Evolutionary conservation across 2,329 filamentous ascomycete species (phyloP).

Genomic region (Kalmusia sp.): DNA sequence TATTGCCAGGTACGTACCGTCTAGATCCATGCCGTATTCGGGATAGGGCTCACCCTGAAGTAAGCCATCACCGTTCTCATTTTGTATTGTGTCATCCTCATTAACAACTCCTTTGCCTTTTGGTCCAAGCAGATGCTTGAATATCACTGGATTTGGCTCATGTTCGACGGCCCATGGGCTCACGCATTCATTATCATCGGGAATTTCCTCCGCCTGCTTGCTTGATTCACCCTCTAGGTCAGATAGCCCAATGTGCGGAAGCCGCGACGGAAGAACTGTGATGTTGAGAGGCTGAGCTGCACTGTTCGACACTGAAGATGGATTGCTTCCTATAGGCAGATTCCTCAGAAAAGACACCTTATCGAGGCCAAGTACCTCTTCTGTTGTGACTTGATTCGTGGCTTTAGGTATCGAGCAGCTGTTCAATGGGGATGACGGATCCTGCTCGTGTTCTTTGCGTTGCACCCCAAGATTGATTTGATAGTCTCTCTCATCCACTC

Average conservation of each 20-base stretch:
- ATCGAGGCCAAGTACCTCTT: slow-evolving; percentile 16
- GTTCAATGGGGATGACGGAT: background rate
- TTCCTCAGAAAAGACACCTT: slow-evolving; percentile 11
- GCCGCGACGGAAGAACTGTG: slow-evolving; percentile 7
- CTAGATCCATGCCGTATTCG: background rate
- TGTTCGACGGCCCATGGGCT: slow-evolving; percentile 18
- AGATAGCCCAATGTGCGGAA: slow-evolving; percentile 8
- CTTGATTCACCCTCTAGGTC: background rate
- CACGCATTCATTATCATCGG: background rate
- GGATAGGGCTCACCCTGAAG: background rate
- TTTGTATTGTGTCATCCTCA: background rate
- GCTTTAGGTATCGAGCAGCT: background rate
- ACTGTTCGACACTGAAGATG: background rate
- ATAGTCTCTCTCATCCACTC: background rate
- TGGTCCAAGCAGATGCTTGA: slow-evolving; percentile 10
- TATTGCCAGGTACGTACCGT: background rate
- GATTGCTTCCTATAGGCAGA: background rate
- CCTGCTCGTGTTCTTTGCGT: background rate
- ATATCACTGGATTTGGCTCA: slow-evolving; percentile 21
- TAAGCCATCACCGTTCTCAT: background rate
- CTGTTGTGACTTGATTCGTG: slow-evolving; percentile 6
- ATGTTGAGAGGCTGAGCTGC: background rate
- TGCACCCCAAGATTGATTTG: no score
- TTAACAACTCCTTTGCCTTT: background rate
- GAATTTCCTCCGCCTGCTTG: background rate